Base-by-base conservation (phyloP, 2,329 filamentous ascomycete species). In the Alternaria tenuissima region DNA sequence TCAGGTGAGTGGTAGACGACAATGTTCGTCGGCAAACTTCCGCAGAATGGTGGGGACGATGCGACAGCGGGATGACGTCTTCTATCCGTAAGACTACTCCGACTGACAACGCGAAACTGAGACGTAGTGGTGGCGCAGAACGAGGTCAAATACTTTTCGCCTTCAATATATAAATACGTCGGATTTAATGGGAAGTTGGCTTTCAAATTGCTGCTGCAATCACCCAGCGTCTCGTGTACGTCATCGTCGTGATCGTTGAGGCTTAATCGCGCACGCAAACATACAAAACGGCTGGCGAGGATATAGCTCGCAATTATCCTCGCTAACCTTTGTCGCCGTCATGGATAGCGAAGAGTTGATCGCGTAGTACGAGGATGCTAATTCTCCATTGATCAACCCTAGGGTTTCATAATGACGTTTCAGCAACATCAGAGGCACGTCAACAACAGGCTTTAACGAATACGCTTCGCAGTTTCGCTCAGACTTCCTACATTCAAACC, bases 381-480 rank as follows among this genome's bases (percentile, higher is more conserved):
- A 36, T 3, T 6, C 5, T 30, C 43, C 9, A 18, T 20, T 34
- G 41, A 36, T 59, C 43, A 51, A 28, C 43, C 28, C 9, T 43
- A 8, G 14, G 28, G 51, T 48, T 38, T 55, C 26, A 55, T 51
- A 52, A 56, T 59, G 57, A 59, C 52, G 57, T 55, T 59, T 22
- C 9, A 14, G 2, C 16, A 38, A 44, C 57, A 59, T 59, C 56
- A 59, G 26, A 30, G 44, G 44, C 52, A 51, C 38, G 52, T 59
- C 52, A 59, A 59, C 22, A 16, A 14, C 11, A 28, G 34, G 3
- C 12, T 2, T 6, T 3, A 53, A 48, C 14, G 11, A n/a, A 48
- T 30, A 38, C 26, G 18, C 44, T 26, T 9, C 8, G 12, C 32
- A 18, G 36, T 52, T 16, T 30, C 12, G 11, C 12, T 16, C 4